Base-by-base conservation (phyloP, 1,284 basidiomycete species). In the Cryptococcus sp. region DNA sequence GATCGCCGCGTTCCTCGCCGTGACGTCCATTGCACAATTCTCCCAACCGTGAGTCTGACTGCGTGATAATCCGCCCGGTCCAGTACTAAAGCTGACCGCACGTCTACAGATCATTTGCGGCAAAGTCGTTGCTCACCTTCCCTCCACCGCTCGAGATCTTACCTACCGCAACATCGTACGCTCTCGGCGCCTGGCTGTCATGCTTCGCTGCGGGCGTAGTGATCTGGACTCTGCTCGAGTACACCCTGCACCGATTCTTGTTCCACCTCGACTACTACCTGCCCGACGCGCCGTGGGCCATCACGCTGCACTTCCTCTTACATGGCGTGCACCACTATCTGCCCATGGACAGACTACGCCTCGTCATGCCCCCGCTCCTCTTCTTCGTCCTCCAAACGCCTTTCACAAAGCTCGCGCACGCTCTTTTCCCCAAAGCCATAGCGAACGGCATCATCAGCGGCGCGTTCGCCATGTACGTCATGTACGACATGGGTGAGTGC, bases 301-400 rank as follows among this genome's bases (percentile, higher is more conserved):
- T 99, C 70, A 87, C 87, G 50, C 76, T 98, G 39, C 95, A 99
- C 78, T 99, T 99, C 80, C 78, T 93, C 70, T 82, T 94, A 71
- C 95, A 99, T 76, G 95, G 96, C 22, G 87, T 99, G 48, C 95
- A 99, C 77, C 95, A 99, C 80, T 99, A 95, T 75, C 82, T 99
- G 57, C 95, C 93, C 17, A 96, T 96, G 93, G 94, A 96, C 75
- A 89, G 90, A 64, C 80, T 96, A 69, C 86, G 96, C 54, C 87
- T 99, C 41, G 96, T 99, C 70, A 99, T 99, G 96, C 96, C 96
- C 0, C 96, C 96, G 0, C 74, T 85, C 3, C 78, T 99, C 57
- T 99, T 99, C 80, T 79, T 83, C 50, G 77, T 81, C 15, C 84
- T 99, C 27, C 88, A 91, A 63, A 84, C 84, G 47, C 96, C 95